Base-by-base conservation (phyloP, 768 basidiomycete genomes). In the Tephrocybe sp. region DNA sequence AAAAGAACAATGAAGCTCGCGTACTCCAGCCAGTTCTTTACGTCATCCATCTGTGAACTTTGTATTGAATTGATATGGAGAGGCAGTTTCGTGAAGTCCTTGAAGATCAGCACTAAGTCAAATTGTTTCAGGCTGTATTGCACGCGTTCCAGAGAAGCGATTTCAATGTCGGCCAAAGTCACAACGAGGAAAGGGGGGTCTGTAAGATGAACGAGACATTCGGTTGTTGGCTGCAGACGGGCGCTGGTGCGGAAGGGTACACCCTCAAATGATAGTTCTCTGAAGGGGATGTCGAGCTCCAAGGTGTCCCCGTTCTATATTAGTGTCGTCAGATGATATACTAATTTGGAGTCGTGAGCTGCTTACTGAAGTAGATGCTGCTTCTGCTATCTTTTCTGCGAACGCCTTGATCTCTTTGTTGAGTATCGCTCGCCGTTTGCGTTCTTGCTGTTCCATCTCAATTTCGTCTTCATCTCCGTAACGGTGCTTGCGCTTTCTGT, bases 391-490 rank as follows among this genome's bases (percentile, higher is more conserved):
- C 67, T 91, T 92, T 63, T 96, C 90, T 0, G 94, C 88, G 66
- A 98, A 99, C 19, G 83, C 75, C 63, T 91, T 93, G 68, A 98
- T 94, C 63, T 97, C 92, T 63, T 87, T 92, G 75, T 99, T 98
- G 30, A 97, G 75, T 67, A 87, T 75, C 44, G 88, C 89, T 44
- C 94, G 76, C 25, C 93, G 85, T 69, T 89, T 92, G 42, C 95
- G 77, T 67, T 99, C 97, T 65, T 94, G 92, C 64, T 98, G 96
- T 64, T 98, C 97, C 73, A 96, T 89, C 73, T 98, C 95, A 53
- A 98, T 94, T 69, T 98, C 97, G 64, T 99, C 97, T 66, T 99
- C 97, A 62, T 98, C 97, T 24, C 94, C 94, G 61, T 98, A 98
- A 47, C 96, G 83, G 60, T 94, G 90, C 67, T 97, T 94, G 47